Evolutionary conservation across 352 stramenopile species (phyloP).

Genomic region (Phytophthora pluvialis): DNA sequence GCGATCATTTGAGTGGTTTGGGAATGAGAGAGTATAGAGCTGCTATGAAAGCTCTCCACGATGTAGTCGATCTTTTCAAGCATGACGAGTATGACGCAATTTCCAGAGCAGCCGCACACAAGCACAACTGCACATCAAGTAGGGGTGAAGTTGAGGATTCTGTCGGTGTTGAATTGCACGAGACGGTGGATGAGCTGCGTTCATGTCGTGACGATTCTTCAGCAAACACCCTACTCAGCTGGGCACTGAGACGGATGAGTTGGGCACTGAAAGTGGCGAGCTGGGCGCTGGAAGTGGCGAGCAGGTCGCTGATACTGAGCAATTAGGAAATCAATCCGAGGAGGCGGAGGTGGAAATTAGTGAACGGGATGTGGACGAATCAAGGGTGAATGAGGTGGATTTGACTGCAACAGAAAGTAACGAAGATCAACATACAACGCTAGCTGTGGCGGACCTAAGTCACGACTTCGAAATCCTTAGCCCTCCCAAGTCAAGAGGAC

Average conservation of each 20-base stretch:
- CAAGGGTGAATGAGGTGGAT: too few species aligned
- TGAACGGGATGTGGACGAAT: too few species aligned
- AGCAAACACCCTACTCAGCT: neutral
- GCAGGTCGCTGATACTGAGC: too few species aligned
- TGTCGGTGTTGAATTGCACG: too few species aligned
- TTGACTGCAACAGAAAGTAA: neutral
- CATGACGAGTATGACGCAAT: neutral
- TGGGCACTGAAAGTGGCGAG: neutral
- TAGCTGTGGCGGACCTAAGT: too few species aligned
- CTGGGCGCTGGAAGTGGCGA: constrained; percentile 4
- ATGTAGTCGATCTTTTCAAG: constrained; percentile 14
- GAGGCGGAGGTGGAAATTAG: too few species aligned
- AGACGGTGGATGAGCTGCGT: too few species aligned
- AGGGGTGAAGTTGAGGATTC: too few species aligned
- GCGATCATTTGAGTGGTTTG: constrained; percentile 16
- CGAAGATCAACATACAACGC: neutral
- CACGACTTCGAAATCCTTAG: constrained; percentile 10
- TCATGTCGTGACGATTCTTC: too few species aligned
- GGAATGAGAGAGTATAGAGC: constrained; percentile 16
- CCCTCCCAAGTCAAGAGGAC: constrained; percentile 1
- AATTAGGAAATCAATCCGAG: too few species aligned
- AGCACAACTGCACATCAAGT: too few species aligned
- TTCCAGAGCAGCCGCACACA: neutral
- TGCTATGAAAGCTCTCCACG: constrained; percentile 3
- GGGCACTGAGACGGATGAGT: neutral